phyloP scores from a whole-genome alignment of 805 yeast genomes.

The Monosporozyma siamensis region DNA sequence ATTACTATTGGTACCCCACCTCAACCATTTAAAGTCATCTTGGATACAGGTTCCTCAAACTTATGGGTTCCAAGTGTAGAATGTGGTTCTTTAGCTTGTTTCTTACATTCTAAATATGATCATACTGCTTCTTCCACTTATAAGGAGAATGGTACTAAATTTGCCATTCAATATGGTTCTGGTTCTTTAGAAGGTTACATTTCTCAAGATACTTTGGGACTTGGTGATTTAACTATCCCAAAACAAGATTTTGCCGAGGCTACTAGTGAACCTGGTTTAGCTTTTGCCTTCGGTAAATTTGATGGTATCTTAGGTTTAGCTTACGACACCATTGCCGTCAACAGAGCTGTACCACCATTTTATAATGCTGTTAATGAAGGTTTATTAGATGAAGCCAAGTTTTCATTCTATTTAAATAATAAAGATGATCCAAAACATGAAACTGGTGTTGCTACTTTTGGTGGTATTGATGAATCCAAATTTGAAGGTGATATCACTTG shows the following conservation, averaged over 20 bases:
- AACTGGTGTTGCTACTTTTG: constrained; percentile 92
- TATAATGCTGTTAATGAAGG: constrained; percentile 81
- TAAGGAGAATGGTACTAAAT: constrained; percentile 77
- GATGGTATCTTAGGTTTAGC: constrained; percentile 96
- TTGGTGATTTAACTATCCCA: constrained; percentile 72
- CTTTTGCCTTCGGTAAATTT: constrained; percentile 97
- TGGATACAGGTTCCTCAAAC: constrained; percentile 95
- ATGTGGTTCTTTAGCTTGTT: constrained; percentile 92
- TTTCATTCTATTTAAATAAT: constrained; percentile 88
- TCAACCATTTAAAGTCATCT: constrained; percentile 84
- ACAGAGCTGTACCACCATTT: constrained; percentile 86
- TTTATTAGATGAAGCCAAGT: constrained; percentile 72
- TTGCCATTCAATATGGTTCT: constrained; percentile 83
- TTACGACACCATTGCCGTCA: constrained; percentile 82
- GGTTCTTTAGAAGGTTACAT: constrained; percentile 90
- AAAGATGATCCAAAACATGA: constrained; percentile 51
- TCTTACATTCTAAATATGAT: constrained; percentile 84
- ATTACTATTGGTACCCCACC: constrained; percentile 88
- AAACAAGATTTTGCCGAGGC: constrained; percentile 95
- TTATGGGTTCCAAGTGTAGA: constrained; percentile 91
- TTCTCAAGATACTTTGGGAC: constrained; percentile 69
- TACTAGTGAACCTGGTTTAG: constrained; percentile 93
- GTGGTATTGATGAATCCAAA: constrained; percentile 77
- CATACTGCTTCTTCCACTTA: constrained; percentile 75
- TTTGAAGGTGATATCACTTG: constrained; percentile 80